A percentile compares a stretch with the other conserved stretches of the same genome.
Evolutionary conservation across 306 rosid genomes (phyloP).

Genomic region (Cicer bijugum): DNA sequence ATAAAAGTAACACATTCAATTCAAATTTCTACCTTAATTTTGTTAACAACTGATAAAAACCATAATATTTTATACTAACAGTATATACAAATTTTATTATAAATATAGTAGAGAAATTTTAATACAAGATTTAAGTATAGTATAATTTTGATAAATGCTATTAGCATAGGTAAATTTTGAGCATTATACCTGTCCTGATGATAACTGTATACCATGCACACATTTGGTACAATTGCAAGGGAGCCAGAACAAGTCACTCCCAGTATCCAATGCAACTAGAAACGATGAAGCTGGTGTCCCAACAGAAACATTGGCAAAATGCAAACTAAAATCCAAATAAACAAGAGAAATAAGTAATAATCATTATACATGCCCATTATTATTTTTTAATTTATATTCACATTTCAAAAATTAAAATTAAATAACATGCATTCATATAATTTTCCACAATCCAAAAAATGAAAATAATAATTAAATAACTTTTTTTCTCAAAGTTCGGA

Average conservation of each 20-base stretch:
- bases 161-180: not conserved
- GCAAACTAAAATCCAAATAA: constrained; percentile 68
- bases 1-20: constrained; percentile 41
- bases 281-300: constrained; percentile 80
- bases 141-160: not conserved
- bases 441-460: not conserved
- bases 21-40: constrained; percentile 24
- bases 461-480: not conserved
- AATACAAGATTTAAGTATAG: too few species aligned
- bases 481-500: too few species aligned
- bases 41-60: not conserved
- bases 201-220: constrained; percentile 25
- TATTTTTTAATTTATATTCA: not conserved
- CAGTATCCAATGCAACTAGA: constrained; percentile 94
- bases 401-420: not conserved
- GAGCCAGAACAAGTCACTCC: constrained; percentile 91
- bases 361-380: not conserved
- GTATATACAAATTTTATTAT: too few species aligned
- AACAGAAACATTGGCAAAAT: constrained; percentile 82
- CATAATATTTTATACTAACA: too few species aligned
- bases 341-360: not conserved
- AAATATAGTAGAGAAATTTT: too few species aligned
- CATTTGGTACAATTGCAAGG: constrained; percentile 90
- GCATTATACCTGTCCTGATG: constrained; percentile 51
- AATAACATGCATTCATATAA: not conserved